Evolutionary conservation across 2,329 filamentous ascomycete genomes (phyloP).

Genomic region (Diaporthe humulicola): DNA sequence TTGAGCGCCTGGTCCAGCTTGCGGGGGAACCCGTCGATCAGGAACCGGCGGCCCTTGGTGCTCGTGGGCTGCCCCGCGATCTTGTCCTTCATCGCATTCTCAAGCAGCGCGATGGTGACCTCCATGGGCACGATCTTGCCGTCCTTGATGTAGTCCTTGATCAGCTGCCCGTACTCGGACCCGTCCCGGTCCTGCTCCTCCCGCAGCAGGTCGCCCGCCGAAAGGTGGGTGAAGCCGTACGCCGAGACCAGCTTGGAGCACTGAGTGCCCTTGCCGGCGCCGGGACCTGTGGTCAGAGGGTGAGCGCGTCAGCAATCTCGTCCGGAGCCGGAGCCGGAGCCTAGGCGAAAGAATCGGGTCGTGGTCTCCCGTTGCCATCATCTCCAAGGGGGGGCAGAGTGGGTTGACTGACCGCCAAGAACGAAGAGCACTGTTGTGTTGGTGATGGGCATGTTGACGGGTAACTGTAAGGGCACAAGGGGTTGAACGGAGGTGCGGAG

Average conservation of each 20-base stretch:
- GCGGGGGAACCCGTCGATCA: conserved; percentile 87
- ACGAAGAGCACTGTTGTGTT: conserved; percentile 42
- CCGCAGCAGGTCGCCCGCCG: conserved; percentile 91
- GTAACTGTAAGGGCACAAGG: background rate
- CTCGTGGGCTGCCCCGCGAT: conserved; percentile 62
- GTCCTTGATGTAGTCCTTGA: conserved; percentile 93
- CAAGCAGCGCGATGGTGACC: conserved; percentile 91
- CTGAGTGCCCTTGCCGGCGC: conserved; percentile 96
- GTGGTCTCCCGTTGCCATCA: background rate
- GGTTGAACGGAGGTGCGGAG: background rate
- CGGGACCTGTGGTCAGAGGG: conserved; percentile 71
- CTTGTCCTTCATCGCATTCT: conserved; percentile 88
- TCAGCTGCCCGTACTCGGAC: conserved; percentile 91
- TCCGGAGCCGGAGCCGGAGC: no score
- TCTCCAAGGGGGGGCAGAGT: no score
- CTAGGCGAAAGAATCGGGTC: background rate
- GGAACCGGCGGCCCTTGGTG: conserved; percentile 76
- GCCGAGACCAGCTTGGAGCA: conserved; percentile 88
- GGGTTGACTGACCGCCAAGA: conserved; percentile 35
- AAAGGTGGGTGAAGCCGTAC: conserved; percentile 93
- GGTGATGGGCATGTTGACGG: conserved; percentile 41
- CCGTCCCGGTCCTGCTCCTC: conserved; percentile 91
- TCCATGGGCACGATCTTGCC: conserved; percentile 99
- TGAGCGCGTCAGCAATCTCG: background rate
- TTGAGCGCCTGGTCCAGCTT: conserved; percentile 97